Base-by-base conservation (phyloP, 2,329 filamentous ascomycete species). In the Pyricularia grisea region DNA sequence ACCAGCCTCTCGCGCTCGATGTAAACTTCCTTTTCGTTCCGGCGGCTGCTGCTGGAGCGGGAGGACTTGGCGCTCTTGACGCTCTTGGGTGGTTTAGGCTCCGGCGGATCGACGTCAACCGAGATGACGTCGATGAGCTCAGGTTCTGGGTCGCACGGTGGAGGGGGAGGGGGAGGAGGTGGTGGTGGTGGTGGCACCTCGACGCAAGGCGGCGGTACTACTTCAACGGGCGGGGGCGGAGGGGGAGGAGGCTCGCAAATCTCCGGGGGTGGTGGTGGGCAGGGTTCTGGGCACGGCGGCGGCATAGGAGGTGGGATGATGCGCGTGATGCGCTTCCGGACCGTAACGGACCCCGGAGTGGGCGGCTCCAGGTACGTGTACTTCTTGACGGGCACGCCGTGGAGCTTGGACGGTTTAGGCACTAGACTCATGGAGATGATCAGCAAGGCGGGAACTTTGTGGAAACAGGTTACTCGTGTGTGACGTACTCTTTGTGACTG, bases 1-100 rank as follows among this genome's bases (percentile, higher is more conserved):
- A 85, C 77, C 66, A 83, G 72, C 67, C 79, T 78, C 74, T 87
- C 85, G 30, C 84, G 80, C 76, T 87, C 84, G 70, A 87, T 80
- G 73, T 83, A 79, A 67, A 85, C 78, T 74, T 87, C 84, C 42
- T 77, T 77, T 67, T 74, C 75, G 14, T 75, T 74, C 28, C 66
- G 58, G 55, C 33, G 30, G 55, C 66, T 20, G 66, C 66, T 67
- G 42, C 42, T 60, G 50, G 33, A 55, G n/a, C 23, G 25, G 66
- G 30, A 42, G 58, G 65, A 68, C 67, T 70, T 70, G 31, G 65
- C 55, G 28, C 68, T 70, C 67, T 70, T 71, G 66, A 30, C 50
- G 12, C 66, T 70, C 66, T 71, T 71, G 61, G 63, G 70, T 0
- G 76, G 67, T 33, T 23, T 75, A 2, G 78, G 78, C 42, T 50